These are phyloP conservation scores for Mycena epipterygia DNA, from an alignment of 768 basidiomycete genomes.

Conservation along the genomic window DNA sequence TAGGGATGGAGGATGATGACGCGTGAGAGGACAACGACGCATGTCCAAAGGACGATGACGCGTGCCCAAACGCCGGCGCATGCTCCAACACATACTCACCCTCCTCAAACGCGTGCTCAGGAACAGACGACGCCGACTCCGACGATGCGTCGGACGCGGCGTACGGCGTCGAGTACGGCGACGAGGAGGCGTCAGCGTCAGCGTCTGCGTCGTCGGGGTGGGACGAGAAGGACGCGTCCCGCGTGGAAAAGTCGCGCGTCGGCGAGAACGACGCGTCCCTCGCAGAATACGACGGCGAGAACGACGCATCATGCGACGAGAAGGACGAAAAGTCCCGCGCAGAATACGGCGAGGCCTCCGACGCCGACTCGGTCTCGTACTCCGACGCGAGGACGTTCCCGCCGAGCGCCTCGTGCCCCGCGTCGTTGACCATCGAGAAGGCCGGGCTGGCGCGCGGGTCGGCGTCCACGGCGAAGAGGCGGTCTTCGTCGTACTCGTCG, in stretches of 20 bases:
- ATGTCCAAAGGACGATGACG: too few relatives aligned
- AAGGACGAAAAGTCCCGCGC: too few relatives aligned
- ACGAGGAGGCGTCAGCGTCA: constrained; percentile 11
- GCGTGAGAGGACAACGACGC: too few relatives aligned
- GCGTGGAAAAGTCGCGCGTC: too few relatives aligned
- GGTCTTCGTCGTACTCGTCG: background rate
- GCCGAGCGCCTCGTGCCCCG: constrained; percentile 27
- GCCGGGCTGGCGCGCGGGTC: constrained; percentile 23
- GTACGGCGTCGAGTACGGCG: constrained; percentile 26
- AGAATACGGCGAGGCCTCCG: too few relatives aligned
- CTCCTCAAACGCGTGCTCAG: too few relatives aligned
- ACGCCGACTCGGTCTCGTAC: too few relatives aligned
- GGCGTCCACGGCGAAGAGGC: background rate
- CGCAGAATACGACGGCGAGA: background rate
- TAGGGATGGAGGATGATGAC: too few relatives aligned
- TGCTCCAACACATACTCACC: too few relatives aligned
- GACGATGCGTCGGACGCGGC: constrained; percentile 7
- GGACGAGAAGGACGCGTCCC: background rate
- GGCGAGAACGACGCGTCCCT: background rate
- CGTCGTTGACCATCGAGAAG: constrained; percentile 27
- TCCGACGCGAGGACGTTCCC: too few relatives aligned
- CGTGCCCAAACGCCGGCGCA: too few relatives aligned
- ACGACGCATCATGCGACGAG: background rate
- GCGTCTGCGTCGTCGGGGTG: too few relatives aligned
- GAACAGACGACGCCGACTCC: constrained; percentile 6